These are phyloP conservation scores for Diversispora eburnea DNA, from an alignment of 192 early-diverging fungal species.

Conservation along the genomic window DNA sequence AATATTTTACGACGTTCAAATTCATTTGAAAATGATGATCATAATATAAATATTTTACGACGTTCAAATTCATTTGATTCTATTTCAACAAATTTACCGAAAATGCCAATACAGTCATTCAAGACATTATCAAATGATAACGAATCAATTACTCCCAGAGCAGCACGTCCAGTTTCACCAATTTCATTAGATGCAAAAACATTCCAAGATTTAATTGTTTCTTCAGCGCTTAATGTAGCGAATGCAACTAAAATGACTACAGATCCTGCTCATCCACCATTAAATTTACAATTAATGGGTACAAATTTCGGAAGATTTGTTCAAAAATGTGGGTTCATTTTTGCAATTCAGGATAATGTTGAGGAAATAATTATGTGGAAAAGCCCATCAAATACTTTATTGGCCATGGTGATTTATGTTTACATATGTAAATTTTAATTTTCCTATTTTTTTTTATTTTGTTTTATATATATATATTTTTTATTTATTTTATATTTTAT, in stretches of 20 bases:
- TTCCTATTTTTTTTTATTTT: background rate
- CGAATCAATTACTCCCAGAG: slow-evolving; percentile 1
- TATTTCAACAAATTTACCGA: too few relatives aligned
- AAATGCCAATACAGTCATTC: too few relatives aligned
- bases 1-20: too few relatives aligned
- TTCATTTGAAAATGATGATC: too few relatives aligned
- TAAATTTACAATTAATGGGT: slow-evolving; percentile 64
- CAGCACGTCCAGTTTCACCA: slow-evolving; percentile 26
- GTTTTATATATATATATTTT: background rate
- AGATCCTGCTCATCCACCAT: slow-evolving; percentile 48
- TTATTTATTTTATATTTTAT: background rate
- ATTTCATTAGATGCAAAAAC: slow-evolving; percentile 30
- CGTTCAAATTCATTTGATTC: too few relatives aligned
- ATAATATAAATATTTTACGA: too few relatives aligned
- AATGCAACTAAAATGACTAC: slow-evolving; percentile 39
- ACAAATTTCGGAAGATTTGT: slow-evolving; percentile 70
- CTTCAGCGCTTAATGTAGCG: slow-evolving; percentile 43
- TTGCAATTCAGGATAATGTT: slow-evolving; percentile 59
- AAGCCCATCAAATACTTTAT: slow-evolving; percentile 58
- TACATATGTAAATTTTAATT: slow-evolving; percentile 48
- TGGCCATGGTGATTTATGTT: slow-evolving; percentile 49
- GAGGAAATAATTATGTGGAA: slow-evolving; percentile 68
- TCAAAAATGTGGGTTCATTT: slow-evolving; percentile 56
- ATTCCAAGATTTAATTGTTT: slow-evolving; percentile 43
- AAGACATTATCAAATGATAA: too few relatives aligned